These are phyloP conservation scores for Trichophyton schoenleinii DNA, from an alignment of 2,329 filamentous ascomycete species.

Conservation along the genomic window DNA sequence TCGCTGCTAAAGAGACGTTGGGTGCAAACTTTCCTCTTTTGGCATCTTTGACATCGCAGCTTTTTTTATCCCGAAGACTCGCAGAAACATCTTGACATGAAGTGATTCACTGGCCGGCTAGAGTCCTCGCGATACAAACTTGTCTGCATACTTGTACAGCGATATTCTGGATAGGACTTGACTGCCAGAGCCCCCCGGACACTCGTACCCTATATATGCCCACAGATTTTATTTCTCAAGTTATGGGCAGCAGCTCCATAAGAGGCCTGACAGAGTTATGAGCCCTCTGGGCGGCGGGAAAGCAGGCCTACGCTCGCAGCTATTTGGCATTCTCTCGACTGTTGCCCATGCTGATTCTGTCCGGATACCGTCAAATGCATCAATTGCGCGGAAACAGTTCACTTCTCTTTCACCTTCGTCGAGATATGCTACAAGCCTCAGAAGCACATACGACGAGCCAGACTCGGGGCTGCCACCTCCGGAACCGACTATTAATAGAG, in stretches of 20 bases:
- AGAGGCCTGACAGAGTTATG: not conserved
- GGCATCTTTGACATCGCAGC: not conserved
- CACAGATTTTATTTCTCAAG: not conserved
- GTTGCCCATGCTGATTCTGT: not conserved
- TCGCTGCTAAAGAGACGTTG: not conserved
- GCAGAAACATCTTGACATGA: not conserved
- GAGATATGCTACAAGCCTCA: not conserved
- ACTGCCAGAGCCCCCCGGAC: not conserved
- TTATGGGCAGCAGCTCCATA: not conserved
- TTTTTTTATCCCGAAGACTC: not conserved
- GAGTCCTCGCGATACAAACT: not conserved
- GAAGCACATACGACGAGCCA: not conserved
- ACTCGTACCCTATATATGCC: not conserved
- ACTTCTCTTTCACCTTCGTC: not conserved
- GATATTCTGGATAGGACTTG: not conserved
- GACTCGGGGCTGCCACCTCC: not conserved
- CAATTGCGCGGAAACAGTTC: not conserved
- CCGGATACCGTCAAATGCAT: not conserved
- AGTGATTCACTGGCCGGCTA: not conserved
- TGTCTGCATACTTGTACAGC: not conserved
- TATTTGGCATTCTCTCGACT: not conserved
- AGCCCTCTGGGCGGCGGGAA: not conserved
- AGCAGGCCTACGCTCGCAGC: not conserved
- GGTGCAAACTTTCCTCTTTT: not conserved
- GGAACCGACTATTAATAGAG: not conserved